Evolutionary conservation across 148 eudicot genomes (phyloP).

Genomic region (Rheum nobile): DNA sequence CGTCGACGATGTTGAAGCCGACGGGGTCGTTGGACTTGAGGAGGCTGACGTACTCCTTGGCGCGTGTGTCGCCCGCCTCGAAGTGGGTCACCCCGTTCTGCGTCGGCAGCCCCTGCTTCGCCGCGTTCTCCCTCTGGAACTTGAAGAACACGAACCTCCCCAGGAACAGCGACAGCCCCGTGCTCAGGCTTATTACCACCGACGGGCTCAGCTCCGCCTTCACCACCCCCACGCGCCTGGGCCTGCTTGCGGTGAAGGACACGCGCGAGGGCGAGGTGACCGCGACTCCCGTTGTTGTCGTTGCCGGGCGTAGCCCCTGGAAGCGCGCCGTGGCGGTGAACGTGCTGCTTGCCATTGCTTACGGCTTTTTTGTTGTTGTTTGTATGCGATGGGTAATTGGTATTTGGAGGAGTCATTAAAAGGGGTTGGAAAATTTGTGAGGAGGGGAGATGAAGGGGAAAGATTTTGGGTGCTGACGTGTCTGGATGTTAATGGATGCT

Average conservation of each 20-base stretch:
- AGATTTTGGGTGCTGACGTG: neutral
- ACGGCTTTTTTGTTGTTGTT: too few relatives aligned
- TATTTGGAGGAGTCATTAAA: neutral
- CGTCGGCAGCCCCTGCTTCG: conserved; percentile 71
- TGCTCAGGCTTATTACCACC: conserved; percentile 75
- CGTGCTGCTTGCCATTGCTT: neutral
- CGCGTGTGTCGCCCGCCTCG: conserved; percentile 72
- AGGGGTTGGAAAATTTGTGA: neutral
- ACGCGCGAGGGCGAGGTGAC: neutral
- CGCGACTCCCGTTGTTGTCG: neutral
- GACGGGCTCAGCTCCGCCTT: conserved; percentile 61
- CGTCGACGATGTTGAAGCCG: conserved; percentile 87
- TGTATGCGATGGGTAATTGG: neutral
- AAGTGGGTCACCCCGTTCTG: conserved; percentile 80
- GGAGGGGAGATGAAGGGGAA: neutral
- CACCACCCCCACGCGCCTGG: neutral
- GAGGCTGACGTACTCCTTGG: conserved; percentile 81
- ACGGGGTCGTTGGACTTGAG: conserved; percentile 81
- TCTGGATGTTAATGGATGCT: neutral
- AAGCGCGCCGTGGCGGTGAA: neutral
- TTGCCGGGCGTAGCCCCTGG: neutral
- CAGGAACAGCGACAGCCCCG: conserved; percentile 68
- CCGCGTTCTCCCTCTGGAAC: conserved; percentile 85
- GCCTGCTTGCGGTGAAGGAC: neutral
- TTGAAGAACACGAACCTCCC: conserved; percentile 88